Evolutionary conservation across 2,329 filamentous ascomycete genomes (phyloP).

Genomic region (Dactylellina drechsleri): DNA sequence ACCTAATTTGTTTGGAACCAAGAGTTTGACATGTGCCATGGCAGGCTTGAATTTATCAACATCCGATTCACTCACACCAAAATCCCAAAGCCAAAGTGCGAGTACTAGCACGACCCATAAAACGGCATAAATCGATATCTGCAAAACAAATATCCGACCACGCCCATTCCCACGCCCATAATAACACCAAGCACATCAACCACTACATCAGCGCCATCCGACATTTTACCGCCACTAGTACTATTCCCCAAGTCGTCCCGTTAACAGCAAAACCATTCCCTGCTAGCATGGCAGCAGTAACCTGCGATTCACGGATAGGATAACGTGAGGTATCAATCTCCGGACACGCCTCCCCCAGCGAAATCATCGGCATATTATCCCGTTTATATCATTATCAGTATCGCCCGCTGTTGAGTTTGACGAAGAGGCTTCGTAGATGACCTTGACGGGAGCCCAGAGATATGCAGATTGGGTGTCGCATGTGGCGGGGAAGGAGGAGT

Average conservation of each 20-base stretch:
- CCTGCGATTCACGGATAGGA: constrained; percentile 16
- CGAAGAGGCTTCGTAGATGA: constrained; percentile 21
- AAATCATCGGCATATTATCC: constrained; percentile 25
- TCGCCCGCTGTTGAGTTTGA: constrained; percentile 3
- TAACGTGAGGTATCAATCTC: constrained; percentile 33
- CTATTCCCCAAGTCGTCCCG: not conserved
- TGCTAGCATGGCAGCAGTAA: constrained; percentile 14
- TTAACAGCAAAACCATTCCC: not conserved
- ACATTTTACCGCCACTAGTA: constrained; percentile 9
- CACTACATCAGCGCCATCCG: not conserved
- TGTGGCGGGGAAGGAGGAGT: constrained; percentile 23
- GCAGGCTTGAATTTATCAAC: too few species aligned
- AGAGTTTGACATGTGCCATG: too few species aligned
- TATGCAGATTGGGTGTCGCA: constrained; percentile 38
- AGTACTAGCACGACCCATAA: not conserved
- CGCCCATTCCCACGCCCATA: not conserved
- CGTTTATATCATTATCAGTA: not conserved
- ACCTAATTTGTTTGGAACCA: too few species aligned
- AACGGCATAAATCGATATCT: not conserved
- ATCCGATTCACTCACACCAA: too few species aligned
- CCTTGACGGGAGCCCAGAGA: constrained; percentile 31
- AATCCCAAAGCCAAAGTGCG: too few species aligned
- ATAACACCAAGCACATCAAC: not conserved
- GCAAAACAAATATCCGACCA: constrained; percentile 12
- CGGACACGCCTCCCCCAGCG: constrained; percentile 28